phyloP scores from a whole-genome alignment of 805 yeast genomes.

The Saturnispora serradocipensis region DNA sequence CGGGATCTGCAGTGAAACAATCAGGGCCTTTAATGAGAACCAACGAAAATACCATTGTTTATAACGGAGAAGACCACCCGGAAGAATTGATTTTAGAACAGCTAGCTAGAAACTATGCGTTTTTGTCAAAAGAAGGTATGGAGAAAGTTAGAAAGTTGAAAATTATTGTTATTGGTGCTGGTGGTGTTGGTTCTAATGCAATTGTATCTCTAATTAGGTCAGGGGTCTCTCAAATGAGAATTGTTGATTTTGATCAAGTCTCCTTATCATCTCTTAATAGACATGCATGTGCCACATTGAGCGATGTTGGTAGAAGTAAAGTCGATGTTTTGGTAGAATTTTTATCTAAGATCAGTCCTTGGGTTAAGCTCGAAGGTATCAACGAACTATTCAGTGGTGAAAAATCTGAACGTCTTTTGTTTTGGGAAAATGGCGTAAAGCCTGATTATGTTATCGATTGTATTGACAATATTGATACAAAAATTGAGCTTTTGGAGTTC shows the following conservation, averaged over 20 bases:
- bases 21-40: slow-evolving; percentile 2
- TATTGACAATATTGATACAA: slow-evolving; percentile 95
- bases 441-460: slow-evolving; percentile 88
- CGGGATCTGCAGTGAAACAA: not conserved
- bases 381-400: slow-evolving; percentile 71
- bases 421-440: slow-evolving; percentile 29
- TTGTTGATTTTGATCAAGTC: slow-evolving; percentile 95
- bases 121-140: slow-evolving; percentile 82
- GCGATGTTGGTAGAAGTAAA: slow-evolving; percentile 88
- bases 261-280: slow-evolving; percentile 85
- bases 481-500: slow-evolving; percentile 76
- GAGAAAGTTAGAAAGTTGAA: slow-evolving; percentile 56
- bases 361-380: slow-evolving; percentile 74
- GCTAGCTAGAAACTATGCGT: slow-evolving; percentile 87
- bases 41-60: slow-evolving; percentile 10
- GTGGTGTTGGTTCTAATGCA: slow-evolving; percentile 98
- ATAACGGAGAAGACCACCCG: slow-evolving; percentile 25
- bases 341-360: slow-evolving; percentile 75
- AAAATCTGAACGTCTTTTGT: slow-evolving; percentile 51
- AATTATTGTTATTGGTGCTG: slow-evolving; percentile 83
- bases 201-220: slow-evolving; percentile 85
- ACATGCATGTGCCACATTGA: slow-evolving; percentile 86
- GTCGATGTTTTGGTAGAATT: slow-evolving; percentile 72
- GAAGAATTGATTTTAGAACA: slow-evolving; percentile 83
- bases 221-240: slow-evolving; percentile 69